Evolutionary conservation across 2,329 filamentous ascomycete species (phyloP).

Genomic region (Keithomyces neogunnii): DNA sequence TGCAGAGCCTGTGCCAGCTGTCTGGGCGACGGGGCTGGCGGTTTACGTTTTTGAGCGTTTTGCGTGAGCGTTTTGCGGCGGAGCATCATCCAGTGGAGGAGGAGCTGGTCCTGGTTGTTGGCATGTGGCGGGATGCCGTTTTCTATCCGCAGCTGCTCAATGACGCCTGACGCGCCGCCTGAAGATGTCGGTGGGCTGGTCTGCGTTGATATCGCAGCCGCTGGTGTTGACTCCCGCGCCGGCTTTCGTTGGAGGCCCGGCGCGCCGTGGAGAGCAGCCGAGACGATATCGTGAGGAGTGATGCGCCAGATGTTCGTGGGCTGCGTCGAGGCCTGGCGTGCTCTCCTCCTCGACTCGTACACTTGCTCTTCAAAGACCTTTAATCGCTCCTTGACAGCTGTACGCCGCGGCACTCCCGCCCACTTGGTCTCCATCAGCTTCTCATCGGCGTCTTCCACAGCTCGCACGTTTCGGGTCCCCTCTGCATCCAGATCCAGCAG

Average conservation of each 20-base stretch:
- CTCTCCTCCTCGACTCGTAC: slow-evolving; percentile 16
- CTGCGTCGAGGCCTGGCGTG: slow-evolving; percentile 14
- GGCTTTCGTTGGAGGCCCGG: not conserved
- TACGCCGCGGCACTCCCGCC: slow-evolving; percentile 14
- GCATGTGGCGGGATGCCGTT: slow-evolving; percentile 24
- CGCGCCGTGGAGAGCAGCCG: slow-evolving; percentile 18
- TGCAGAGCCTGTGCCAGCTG: slow-evolving; percentile 14
- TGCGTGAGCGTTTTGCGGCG: slow-evolving; percentile 14
- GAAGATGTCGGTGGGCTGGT: not conserved
- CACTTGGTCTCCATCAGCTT: slow-evolving; percentile 21
- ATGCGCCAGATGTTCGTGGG: slow-evolving; percentile 28
- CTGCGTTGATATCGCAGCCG: not conserved
- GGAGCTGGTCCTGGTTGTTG: slow-evolving; percentile 17
- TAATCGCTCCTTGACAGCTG: slow-evolving; percentile 18
- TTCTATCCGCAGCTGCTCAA: slow-evolving; percentile 14
- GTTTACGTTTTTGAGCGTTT: not conserved
- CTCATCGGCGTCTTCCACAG: slow-evolving; percentile 28
- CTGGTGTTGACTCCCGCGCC: not conserved
- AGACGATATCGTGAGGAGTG: slow-evolving; percentile 34
- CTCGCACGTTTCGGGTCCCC: slow-evolving; percentile 33
- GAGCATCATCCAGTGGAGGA: slow-evolving; percentile 28
- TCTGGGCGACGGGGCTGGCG: slow-evolving; percentile 2
- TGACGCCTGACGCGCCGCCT: not conserved
- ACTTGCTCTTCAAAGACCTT: slow-evolving; percentile 21
- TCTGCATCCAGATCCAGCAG: slow-evolving; percentile 46